These are phyloP conservation scores for Venturia oleaginea DNA, from an alignment of 2,329 filamentous ascomycete species.

Conservation along the genomic window DNA sequence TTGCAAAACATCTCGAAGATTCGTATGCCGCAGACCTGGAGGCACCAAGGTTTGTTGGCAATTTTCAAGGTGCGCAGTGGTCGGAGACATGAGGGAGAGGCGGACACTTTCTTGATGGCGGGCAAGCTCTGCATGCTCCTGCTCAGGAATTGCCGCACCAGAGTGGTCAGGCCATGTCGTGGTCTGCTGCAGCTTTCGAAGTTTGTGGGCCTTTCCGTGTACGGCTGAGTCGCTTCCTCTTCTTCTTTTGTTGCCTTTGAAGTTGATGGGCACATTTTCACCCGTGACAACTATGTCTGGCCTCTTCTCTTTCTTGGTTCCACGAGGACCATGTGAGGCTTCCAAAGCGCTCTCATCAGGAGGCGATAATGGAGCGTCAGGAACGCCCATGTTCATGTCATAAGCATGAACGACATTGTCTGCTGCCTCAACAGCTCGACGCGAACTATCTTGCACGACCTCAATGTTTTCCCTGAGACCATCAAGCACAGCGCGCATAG, in stretches of 20 bases:
- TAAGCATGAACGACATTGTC: slow-evolving; percentile 70
- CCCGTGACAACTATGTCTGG: slow-evolving; percentile 36
- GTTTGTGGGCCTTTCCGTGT: background rate
- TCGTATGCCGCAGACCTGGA: slow-evolving; percentile 39
- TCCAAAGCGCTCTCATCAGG: background rate
- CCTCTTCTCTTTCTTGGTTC: slow-evolving; percentile 24
- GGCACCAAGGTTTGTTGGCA: slow-evolving; percentile 22
- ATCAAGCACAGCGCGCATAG: slow-evolving; percentile 20
- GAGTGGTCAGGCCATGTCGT: background rate
- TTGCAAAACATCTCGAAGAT: slow-evolving; percentile 40
- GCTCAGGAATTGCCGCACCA: background rate
- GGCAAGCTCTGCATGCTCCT: background rate
- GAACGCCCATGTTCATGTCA: slow-evolving; percentile 65
- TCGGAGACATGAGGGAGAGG: background rate
- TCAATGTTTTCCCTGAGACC: slow-evolving; percentile 61
- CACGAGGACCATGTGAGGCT: background rate
- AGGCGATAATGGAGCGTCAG: slow-evolving; percentile 45
- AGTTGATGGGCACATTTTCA: slow-evolving; percentile 31
- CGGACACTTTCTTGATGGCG: background rate
- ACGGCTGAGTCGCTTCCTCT: slow-evolving; percentile 26
- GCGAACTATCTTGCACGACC: slow-evolving; percentile 62
- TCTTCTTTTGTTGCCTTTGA: slow-evolving; percentile 35
- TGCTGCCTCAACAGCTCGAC: slow-evolving; percentile 62
- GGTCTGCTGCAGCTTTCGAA: background rate
- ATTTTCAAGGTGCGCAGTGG: slow-evolving; percentile 26